Evolutionary conservation across 169 alveolate species (phyloP).

Genomic region (Besnoitia besnoiti): DNA sequence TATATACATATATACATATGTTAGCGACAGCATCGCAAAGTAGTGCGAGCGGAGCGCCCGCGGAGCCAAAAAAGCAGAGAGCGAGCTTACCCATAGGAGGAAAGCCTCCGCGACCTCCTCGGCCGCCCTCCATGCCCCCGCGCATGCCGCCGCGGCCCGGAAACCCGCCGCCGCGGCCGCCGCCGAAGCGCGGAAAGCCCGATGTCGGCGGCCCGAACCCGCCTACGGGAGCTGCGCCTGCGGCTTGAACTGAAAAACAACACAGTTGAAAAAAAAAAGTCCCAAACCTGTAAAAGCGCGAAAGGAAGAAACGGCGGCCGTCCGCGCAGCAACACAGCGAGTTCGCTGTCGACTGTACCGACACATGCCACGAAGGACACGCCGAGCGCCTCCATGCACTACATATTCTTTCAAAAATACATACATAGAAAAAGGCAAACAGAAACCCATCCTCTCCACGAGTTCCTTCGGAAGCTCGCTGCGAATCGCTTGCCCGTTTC

Average conservation of each 20-base stretch:
- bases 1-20: neutral
- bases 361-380: too few species aligned
- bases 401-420: too few species aligned
- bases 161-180: constrained; percentile 22
- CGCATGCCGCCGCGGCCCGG: neutral
- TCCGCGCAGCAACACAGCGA: neutral
- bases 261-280: neutral
- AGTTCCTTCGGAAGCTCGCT: too few species aligned
- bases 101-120: constrained; percentile 7
- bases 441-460: neutral
- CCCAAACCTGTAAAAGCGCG: neutral
- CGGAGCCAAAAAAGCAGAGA: neutral
- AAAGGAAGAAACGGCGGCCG: neutral
- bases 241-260: neutral
- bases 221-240: neutral
- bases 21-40: too few species aligned
- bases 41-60: too few species aligned
- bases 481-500: too few species aligned
- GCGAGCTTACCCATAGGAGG: neutral
- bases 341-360: too few species aligned
- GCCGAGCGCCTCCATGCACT: too few species aligned
- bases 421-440: neutral
- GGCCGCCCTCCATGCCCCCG: neutral
- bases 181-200: neutral
- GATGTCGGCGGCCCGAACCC: neutral